Conservation (phyloP, 306 rosid species). For the Lotus japonicus region DNA sequence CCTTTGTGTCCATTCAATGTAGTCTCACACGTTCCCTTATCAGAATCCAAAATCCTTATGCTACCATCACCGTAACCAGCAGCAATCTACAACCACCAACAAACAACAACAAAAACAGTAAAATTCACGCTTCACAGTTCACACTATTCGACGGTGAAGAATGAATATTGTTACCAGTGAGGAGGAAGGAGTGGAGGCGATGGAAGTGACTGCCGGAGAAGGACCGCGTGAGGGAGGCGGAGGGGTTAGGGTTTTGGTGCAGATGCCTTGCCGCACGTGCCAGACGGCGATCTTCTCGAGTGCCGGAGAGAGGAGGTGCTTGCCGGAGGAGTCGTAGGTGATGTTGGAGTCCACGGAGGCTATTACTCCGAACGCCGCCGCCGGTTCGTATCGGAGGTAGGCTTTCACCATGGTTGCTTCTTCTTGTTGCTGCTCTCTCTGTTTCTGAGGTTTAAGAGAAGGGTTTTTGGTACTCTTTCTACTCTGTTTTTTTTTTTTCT, state of each 20-base stretch:
- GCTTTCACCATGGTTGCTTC: slow-evolving; percentile 70
- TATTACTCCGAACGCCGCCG: slow-evolving; percentile 75
- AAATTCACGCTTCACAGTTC: neutral
- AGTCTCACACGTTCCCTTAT: slow-evolving; percentile 67
- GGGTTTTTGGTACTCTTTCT: slow-evolving; percentile 11
- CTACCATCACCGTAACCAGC: slow-evolving; percentile 84
- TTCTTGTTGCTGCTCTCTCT: neutral
- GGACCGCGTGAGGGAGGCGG: slow-evolving; percentile 42
- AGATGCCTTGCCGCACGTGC: slow-evolving; percentile 87
- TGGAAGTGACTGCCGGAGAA: slow-evolving; percentile 60
- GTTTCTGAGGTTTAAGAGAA: slow-evolving; percentile 21
- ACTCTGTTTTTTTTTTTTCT: neutral
- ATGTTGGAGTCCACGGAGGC: slow-evolving; percentile 76
- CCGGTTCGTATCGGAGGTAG: slow-evolving; percentile 79
- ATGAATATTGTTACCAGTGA: slow-evolving; percentile 29
- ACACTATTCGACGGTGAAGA: neutral
- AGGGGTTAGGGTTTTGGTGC: slow-evolving; percentile 68
- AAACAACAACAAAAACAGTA: neutral
- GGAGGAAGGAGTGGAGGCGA: slow-evolving; percentile 58
- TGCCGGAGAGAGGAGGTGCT: slow-evolving; percentile 82
- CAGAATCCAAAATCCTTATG: slow-evolving; percentile 81
- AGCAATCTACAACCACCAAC: slow-evolving; percentile 51
- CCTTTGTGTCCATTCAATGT: slow-evolving; percentile 91
- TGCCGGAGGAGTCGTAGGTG: slow-evolving; percentile 66
- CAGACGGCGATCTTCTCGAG: slow-evolving; percentile 75